phyloP scores from a whole-genome alignment of 192 early-diverging fungal genomes.

The Linnemannia hyalina region DNA sequence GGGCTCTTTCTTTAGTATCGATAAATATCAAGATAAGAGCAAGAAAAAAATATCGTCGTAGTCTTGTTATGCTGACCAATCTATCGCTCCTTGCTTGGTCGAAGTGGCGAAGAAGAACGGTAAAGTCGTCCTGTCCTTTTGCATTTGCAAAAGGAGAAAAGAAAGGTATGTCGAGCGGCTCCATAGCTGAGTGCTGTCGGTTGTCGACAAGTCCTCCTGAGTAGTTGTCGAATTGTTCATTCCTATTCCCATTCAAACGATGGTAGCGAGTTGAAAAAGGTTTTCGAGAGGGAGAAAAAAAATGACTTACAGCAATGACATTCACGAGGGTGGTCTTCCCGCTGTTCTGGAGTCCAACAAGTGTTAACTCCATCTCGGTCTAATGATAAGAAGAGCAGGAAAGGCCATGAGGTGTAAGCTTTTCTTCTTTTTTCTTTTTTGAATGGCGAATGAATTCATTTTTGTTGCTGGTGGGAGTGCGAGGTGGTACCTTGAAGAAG shows the following conservation, averaged over 20 bases:
- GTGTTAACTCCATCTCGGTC: constrained; percentile 91
- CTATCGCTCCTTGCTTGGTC: neutral
- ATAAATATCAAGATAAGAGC: neutral
- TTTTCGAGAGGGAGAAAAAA: neutral
- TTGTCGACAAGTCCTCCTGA: no score
- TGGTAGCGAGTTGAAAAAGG: neutral
- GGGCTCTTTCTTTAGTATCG: neutral
- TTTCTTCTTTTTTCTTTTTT: neutral
- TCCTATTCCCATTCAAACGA: neutral
- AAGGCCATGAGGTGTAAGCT: constrained; percentile 11
- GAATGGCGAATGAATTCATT: neutral
- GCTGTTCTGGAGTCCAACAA: constrained; percentile 90
- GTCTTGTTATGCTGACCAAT: neutral
- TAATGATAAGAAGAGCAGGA: constrained; percentile 10
- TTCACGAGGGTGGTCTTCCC: constrained; percentile 91
- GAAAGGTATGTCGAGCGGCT: no score
- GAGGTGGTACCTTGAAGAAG: constrained; percentile 77
- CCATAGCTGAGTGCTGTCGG: no score
- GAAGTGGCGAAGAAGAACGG: neutral
- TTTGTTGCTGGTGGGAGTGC: neutral
- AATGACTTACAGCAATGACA: constrained; percentile 80
- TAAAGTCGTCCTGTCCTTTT: no score
- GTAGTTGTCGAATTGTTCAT: neutral
- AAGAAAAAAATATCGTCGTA: neutral
- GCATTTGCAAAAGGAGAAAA: no score